These are phyloP conservation scores for Colletotrichum sp. DNA, from an alignment of 2,329 filamentous ascomycete genomes.

Conservation along the genomic window DNA sequence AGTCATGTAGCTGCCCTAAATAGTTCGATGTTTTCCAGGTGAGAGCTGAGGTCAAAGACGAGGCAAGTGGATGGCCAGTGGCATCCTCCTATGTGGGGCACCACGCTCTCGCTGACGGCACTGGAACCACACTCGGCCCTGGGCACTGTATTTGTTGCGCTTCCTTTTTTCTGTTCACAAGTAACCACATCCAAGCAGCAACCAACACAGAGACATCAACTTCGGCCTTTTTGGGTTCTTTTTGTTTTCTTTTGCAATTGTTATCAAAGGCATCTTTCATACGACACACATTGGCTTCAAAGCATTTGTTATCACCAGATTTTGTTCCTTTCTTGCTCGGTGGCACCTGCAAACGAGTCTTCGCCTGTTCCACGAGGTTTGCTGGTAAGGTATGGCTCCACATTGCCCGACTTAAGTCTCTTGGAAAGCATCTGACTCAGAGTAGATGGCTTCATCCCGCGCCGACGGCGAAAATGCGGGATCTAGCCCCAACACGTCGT, in stretches of 20 bases:
- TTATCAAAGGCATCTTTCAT: neutral
- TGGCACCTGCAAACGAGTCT: neutral
- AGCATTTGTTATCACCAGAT: neutral
- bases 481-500: neutral
- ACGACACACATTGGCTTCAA: neutral
- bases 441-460: neutral
- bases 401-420: neutral
- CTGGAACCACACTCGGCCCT: neutral
- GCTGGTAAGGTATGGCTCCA: neutral
- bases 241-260: neutral
- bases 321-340: neutral
- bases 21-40: neutral
- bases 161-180: neutral
- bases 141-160: neutral
- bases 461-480: neutral
- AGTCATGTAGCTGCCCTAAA: neutral
- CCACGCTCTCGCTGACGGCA: neutral
- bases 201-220: neutral
- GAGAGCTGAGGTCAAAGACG: neutral
- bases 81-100: neutral
- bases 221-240: neutral
- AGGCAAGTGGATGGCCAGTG: neutral
- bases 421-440: neutral
- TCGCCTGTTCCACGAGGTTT: neutral
- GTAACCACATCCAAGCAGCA: neutral